Evolutionary conservation across 106 monocot species (phyloP).

Genomic region (Acorus calamus): DNA sequence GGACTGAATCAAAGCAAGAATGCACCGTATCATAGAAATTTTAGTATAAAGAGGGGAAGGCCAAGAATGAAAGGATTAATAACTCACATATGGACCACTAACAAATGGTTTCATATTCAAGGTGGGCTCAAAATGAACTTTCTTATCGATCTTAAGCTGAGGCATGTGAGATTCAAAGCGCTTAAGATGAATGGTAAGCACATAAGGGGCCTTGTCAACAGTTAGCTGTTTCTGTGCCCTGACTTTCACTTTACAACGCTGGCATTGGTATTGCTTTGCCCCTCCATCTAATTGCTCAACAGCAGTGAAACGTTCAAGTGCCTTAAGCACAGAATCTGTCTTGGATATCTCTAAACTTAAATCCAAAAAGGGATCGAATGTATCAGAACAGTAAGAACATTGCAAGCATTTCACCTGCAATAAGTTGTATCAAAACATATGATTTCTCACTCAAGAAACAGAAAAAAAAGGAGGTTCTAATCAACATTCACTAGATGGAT

Average conservation of each 20-base stretch:
- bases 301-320: slow-evolving; percentile 70
- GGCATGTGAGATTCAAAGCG: slow-evolving; percentile 56
- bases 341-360: slow-evolving; percentile 81
- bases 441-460: background rate
- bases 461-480: background rate
- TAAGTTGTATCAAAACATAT: background rate
- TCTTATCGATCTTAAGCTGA: slow-evolving; percentile 85
- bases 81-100: slow-evolving; percentile 57
- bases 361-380: slow-evolving; percentile 95
- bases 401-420: slow-evolving; percentile 80
- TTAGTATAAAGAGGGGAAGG: background rate
- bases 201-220: slow-evolving; percentile 86
- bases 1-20: too few relatives aligned
- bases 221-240: slow-evolving; percentile 70
- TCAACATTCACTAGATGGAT: background rate
- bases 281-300: slow-evolving; percentile 85
- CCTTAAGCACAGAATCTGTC: slow-evolving; percentile 63
- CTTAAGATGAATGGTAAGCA: slow-evolving; percentile 91
- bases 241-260: slow-evolving; percentile 79
- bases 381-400: slow-evolving; percentile 68
- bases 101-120: slow-evolving; percentile 84
- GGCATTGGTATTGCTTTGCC: slow-evolving; percentile 72
- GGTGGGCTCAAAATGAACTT: slow-evolving; percentile 49
- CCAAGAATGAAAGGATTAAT: background rate
- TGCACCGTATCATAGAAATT: too few relatives aligned